Evolutionary conservation across 2,329 filamentous ascomycete genomes (phyloP), one percentile per base, ranked within the genome.

Genomic region (Diaporthe vaccinii): DNA sequence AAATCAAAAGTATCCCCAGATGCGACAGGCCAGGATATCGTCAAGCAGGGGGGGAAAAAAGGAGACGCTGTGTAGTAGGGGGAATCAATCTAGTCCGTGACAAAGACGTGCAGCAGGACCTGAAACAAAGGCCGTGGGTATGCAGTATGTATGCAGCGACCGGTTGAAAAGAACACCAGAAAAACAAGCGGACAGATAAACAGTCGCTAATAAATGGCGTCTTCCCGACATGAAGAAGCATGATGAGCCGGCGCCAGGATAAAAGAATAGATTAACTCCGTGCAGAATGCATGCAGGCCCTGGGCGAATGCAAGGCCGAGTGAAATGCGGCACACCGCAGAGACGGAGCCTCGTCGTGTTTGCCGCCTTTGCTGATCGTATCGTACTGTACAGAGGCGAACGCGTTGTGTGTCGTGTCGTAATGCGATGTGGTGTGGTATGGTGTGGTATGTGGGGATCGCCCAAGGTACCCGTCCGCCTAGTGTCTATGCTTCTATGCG

Each of bases 21-120:
- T 22, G 49, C 46, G n/a, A 36, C 34, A 68, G 31, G 65, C 65
- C 31, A 53, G 65, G 65, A 53, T 68, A 68, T 68, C 65, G 65
- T 68, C 31, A n/a, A 51, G 46, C 15, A 68, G 31, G 12, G 12
- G 7, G 17, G 17, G 8, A 34, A 68, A 28, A 44, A 44, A 46
- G 7, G 34, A 9, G 34, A 28, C 22, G 46, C 65, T 53, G 31
- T 31, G 46, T 20, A 53, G 25, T 20, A 55, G 44, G 46, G 44
- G 46, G 46, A 68, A 68, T 68, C 65, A 53, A 68, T 68, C 65
- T 53, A 53, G 59, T 39, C 65, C 49, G 46, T 68, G 46, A 31
- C 2, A 14, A 36, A 34, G 36, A 10, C 39, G 10, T 44, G 44
- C 62, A 39, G 44, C 28, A 25, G 31, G 15, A 25, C n/a, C 57